phyloP scores from a whole-genome alignment of 371 early-diverging fungal genomes.

The Dinochytrium kinnereticum region DNA sequence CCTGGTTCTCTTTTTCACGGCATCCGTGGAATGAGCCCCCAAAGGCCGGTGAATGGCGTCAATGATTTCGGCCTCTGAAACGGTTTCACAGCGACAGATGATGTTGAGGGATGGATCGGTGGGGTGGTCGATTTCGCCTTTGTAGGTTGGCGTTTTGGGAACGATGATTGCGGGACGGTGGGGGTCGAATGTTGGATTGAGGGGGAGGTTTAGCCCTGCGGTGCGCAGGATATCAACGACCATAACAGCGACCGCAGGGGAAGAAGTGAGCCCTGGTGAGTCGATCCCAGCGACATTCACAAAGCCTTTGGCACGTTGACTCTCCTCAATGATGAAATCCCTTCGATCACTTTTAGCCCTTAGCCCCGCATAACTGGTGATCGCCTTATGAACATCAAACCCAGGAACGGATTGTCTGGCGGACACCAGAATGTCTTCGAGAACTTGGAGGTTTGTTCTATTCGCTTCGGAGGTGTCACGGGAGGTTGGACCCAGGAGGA shows the following conservation, averaged over 20 bases:
- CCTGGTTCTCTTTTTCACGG: constrained; percentile 49
- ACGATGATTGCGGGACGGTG: constrained; percentile 40
- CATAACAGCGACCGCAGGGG: constrained; percentile 45
- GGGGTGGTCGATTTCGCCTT: constrained; percentile 41
- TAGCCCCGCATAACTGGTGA: constrained; percentile 51
- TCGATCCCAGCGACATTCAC: constrained; percentile 55
- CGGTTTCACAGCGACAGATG: constrained; percentile 52
- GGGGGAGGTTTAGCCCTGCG: constrained; percentile 3
- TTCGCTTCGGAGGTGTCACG: constrained; percentile 35
- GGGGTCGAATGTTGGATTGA: constrained; percentile 40
- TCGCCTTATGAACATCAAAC: constrained; percentile 45
- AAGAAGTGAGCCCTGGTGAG: constrained; percentile 50
- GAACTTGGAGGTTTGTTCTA: constrained; percentile 42
- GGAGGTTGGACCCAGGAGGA: constrained; percentile 52
- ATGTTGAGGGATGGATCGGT: constrained; percentile 40
- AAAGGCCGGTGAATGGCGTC: constrained; percentile 51
- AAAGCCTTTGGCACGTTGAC: constrained; percentile 27
- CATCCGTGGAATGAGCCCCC: constrained; percentile 42
- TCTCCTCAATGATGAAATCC: constrained; percentile 52
- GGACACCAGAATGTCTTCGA: constrained; percentile 37
- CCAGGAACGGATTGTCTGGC: constrained; percentile 40
- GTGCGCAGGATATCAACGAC: constrained; percentile 31
- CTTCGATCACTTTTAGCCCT: constrained; percentile 45
- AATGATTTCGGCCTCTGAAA: constrained; percentile 51
- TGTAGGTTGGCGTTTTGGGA: constrained; percentile 31